Conservation (phyloP, 2,329 filamentous ascomycete species). For the Aspergillus pseudoterreus region DNA sequence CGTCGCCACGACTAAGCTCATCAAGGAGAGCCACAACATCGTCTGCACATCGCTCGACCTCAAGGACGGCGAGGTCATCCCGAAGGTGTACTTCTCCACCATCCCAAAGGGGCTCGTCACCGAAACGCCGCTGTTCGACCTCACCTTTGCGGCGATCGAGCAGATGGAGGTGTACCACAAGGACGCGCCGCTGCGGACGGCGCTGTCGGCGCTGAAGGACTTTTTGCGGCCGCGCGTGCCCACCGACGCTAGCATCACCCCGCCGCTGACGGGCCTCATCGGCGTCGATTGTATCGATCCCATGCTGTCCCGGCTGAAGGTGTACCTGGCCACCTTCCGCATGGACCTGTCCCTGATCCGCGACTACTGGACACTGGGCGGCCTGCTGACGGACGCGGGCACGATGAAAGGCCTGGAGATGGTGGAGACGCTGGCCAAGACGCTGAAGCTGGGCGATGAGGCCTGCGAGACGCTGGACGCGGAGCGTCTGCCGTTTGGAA, state of each 20-base stretch:
- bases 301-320: background rate
- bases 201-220: background rate
- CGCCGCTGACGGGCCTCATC: background rate
- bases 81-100: background rate
- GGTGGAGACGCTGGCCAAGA: background rate
- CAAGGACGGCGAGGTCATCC: background rate
- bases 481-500: constrained; percentile 1
- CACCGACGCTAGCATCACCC: background rate
- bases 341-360: background rate
- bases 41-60: background rate
- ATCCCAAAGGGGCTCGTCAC: background rate
- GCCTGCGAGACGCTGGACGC: background rate
- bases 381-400: background rate
- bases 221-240: background rate
- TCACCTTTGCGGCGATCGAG: background rate
- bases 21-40: background rate
- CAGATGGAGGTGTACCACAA: background rate
- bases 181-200: background rate
- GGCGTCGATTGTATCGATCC: background rate
- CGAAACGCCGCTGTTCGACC: background rate
- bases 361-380: constrained; percentile 1
- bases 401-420: background rate
- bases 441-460: background rate
- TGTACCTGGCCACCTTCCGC: constrained; percentile 1
- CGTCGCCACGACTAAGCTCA: background rate